phyloP scores from a whole-genome alignment of 495 filamentous ascomycete species.

The Choiromyces venosus region DNA sequence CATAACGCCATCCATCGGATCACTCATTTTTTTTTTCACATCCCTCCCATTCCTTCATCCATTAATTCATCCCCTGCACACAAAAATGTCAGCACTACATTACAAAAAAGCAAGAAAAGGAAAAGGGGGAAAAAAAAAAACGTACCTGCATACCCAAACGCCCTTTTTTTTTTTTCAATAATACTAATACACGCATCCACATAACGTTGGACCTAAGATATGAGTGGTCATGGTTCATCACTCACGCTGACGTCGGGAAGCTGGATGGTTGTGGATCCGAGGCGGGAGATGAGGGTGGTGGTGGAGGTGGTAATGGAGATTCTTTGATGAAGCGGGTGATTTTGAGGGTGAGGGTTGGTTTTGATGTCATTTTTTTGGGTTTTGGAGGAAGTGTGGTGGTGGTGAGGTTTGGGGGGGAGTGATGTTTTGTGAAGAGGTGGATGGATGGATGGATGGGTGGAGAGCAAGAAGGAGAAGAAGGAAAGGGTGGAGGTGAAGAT shows the following conservation, averaged over 20 bases:
- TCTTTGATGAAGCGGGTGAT: conserved; percentile 25
- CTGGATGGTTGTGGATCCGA: conserved; percentile 23
- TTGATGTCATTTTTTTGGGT: background rate
- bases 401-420: background rate
- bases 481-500: conserved; percentile 12
- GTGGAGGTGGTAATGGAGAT: conserved; percentile 27
- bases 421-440: background rate
- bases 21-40: no score
- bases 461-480: no score
- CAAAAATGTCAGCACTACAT: background rate
- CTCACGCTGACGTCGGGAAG: conserved; percentile 16
- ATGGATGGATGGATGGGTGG: no score
- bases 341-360: background rate
- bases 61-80: no score
- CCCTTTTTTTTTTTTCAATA: no score
- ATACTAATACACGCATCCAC: no score
- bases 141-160: background rate
- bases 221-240: background rate
- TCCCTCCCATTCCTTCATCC: no score
- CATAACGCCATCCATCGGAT: no score
- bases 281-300: conserved; percentile 24
- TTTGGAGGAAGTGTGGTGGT: background rate
- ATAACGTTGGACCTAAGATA: no score
- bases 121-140: background rate
- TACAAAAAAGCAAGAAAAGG: background rate